These are phyloP conservation scores for Aspergillus ochraceus DNA, from an alignment of 2,329 filamentous ascomycete species.

Conservation along the genomic window DNA sequence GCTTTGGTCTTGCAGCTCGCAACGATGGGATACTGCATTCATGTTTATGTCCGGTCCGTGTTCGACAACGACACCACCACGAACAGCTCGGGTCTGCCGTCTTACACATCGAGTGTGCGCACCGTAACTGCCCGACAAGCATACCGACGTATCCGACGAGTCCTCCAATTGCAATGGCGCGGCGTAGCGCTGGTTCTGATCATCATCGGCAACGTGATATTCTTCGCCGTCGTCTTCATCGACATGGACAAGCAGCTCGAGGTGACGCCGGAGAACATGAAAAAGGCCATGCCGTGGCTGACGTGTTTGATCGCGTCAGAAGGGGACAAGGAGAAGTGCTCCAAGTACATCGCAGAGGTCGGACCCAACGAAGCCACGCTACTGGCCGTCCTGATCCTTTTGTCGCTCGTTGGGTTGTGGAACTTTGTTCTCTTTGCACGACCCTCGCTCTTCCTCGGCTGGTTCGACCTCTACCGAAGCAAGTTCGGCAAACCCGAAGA, in stretches of 20 bases:
- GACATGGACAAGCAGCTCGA: constrained; percentile 75
- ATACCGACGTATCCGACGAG: constrained; percentile 80
- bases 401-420: constrained; percentile 86
- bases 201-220: constrained; percentile 87
- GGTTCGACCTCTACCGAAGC: constrained; percentile 65
- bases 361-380: constrained; percentile 76
- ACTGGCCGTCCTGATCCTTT: constrained; percentile 75
- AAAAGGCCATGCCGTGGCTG: constrained; percentile 66
- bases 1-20: constrained; percentile 78
- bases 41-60: constrained; percentile 86
- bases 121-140: constrained; percentile 84
- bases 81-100: constrained; percentile 68
- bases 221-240: constrained; percentile 90
- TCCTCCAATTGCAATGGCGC: constrained; percentile 90
- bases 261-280: constrained; percentile 54
- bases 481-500: constrained; percentile 61
- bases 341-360: constrained; percentile 58
- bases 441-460: constrained; percentile 81
- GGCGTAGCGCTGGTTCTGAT: constrained; percentile 87
- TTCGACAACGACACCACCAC: constrained; percentile 69
- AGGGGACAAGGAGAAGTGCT: constrained; percentile 67
- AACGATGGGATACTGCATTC: constrained; percentile 89
- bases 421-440: constrained; percentile 78
- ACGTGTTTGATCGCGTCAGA: constrained; percentile 62
- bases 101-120: constrained; percentile 72